These are phyloP conservation scores for Eucalyptus sp. DNA, from an alignment of 345 rosid genomes.

Conservation along the genomic window DNA sequence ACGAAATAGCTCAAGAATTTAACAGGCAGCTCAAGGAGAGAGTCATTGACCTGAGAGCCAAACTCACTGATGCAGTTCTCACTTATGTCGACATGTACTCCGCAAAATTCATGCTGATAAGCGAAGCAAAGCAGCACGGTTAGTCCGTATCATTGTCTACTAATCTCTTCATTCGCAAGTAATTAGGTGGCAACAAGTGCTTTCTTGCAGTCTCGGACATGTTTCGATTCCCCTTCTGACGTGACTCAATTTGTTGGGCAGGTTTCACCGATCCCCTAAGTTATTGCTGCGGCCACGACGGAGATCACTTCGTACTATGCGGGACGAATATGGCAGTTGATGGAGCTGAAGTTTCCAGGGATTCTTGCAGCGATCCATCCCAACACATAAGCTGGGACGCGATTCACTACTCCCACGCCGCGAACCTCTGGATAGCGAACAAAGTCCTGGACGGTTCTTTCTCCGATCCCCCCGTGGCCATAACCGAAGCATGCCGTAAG, in stretches of 20 bases:
- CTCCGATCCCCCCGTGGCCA: conserved; percentile 50
- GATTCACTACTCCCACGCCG: conserved; percentile 41
- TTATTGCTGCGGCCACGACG: conserved; percentile 52
- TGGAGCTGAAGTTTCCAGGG: conserved; percentile 26
- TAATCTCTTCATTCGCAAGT: background rate
- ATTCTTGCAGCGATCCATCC: conserved; percentile 37
- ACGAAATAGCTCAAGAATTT: conserved; percentile 65
- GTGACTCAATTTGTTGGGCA: background rate
- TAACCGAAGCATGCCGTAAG: conserved; percentile 43
- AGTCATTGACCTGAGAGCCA: conserved; percentile 29
- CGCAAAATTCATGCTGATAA: conserved; percentile 24
- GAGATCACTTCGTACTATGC: conserved; percentile 26
- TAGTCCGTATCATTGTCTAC: background rate
- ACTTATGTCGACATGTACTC: conserved; percentile 66
- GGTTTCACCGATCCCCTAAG: conserved; percentile 36
- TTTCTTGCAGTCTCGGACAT: background rate
- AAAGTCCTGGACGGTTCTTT: conserved; percentile 48
- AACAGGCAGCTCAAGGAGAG: conserved; percentile 55
- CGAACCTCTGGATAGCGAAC: conserved; percentile 62
- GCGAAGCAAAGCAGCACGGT: background rate
- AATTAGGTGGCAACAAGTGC: background rate
- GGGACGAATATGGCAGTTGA: conserved; percentile 29
- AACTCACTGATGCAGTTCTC: conserved; percentile 56
- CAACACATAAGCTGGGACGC: conserved; percentile 42
- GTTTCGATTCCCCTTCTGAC: background rate